Evolutionary conservation across 202 grass and related monocot genomes (phyloP), one percentile per base, ranked within the genome.

Genomic region (Tripidium arundinaceum): DNA sequence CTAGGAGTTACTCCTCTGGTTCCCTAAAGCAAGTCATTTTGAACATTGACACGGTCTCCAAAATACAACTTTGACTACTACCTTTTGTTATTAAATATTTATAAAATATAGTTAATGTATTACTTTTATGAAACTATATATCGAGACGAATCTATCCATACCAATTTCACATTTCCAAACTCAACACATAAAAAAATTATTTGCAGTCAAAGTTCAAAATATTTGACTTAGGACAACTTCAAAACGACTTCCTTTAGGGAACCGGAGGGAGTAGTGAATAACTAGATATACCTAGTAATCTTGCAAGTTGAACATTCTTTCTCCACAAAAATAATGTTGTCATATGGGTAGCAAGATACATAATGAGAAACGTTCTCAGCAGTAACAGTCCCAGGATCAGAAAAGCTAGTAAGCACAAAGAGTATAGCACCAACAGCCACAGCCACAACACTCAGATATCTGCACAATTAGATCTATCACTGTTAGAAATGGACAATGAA

Each of bases 261-360:
- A 33, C 31, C 4, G 31, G 31, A 33, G 31, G 31, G 31, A 33
- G 6, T 22, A 22, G 84, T 42, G 34, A 64, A 43, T 43, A 41
- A 83, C 78, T 52, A 62, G 50, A 33, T 75, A 60, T 84, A 93
- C 97, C 92, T 95, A 70, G 80, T 84, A 86, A 99, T 90, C 59
- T 91, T 99, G 89, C 97, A 99, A 63, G 97, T 99, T 22, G 92
- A 88, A 84, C 96, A 99, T 91, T 93, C 88, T 94, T 91, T 99
- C 75, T 96, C 89, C 29, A 81, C 83, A 78, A 79, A 99, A 85
- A 99, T 96, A 63, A 96, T 37, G 65, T 88, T 79, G 62, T 99
- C 97, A 84, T 88, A 99, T 60, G 92, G 89, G 91, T 99, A 99
- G 40, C 83, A 89, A 77, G 83, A 90, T 54, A 99, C 13, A 90